Evolutionary conservation across 1,284 basidiomycete genomes (phyloP), one percentile per base, ranked within the genome.

Genomic region (Ceratobasidium theobromae): DNA sequence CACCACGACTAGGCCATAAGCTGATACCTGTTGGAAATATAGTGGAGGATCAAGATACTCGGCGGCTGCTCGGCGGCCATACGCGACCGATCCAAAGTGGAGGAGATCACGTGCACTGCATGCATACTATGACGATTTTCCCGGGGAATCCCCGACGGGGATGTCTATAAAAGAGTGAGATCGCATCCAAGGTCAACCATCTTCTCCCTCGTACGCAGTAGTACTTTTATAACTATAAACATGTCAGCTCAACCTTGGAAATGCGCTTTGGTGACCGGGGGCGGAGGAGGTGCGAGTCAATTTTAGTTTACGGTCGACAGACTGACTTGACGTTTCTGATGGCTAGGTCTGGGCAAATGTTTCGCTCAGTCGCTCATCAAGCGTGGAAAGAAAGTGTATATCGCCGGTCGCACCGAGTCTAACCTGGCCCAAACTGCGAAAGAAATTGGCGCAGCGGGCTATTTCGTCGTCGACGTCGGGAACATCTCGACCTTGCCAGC

Each of bases 361-460:
- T 71, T 78, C 72, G 76, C 77, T 40, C 69, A 72, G n/a, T 75
- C 74, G 52, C 71, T 77, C 14, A 70, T 75, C 55, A 68, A 70
- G 8, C 70, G 71, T 14, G 74, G 74, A 48, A 78, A 77, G 65
- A 75, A 76, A 64, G 76, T 78, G 35, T 72, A 77, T 54, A 68
- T 78, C 12, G 76, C 74, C 23, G 76, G 76, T 18, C 70, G 77
- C 12, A 75, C 76, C 14, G 76, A 77, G 49, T 72, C 72, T n/a
- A 76, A 69, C 46, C 70, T 78, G 11, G 53, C 67, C 33, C 66
- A 72, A 27, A 73, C 76, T 8, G 69, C 72, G 28, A 67, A 70
- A 49, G 75, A 77, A 46, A 73, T 74, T 18, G 71, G 72, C 18
- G 72, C 73, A 0, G 70, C 73, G 1, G 72, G 69, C 6, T 77